Percentiles rank a stretch among this genome's conserved stretches.
These are phyloP conservation scores for Nematocida parisii DNA, from an alignment of 371 early-diverging fungal genomes.

Conservation along the genomic window DNA sequence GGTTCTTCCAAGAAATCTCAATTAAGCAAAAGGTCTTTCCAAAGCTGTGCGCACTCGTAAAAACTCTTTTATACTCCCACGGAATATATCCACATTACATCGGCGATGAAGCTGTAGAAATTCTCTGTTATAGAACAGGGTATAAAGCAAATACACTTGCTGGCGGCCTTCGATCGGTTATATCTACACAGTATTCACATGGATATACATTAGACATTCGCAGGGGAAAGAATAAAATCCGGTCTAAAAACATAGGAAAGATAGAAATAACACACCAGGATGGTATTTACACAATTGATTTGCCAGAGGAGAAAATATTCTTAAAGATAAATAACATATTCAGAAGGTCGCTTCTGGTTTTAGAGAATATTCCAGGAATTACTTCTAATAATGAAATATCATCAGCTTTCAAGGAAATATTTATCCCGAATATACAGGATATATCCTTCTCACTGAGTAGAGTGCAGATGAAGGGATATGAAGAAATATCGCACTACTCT, in stretches of 20 bases:
- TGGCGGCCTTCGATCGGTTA: constrained; percentile 29
- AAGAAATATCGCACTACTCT: constrained; percentile 44
- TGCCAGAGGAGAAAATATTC: constrained; percentile 35
- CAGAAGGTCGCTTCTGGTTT: not conserved
- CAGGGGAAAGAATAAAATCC: constrained; percentile 12
- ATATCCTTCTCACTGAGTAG: constrained; percentile 40
- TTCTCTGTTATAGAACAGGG: constrained; percentile 46
- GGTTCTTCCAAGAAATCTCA: constrained; percentile 39
- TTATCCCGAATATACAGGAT: constrained; percentile 11
- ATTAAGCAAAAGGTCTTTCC: constrained; percentile 13
- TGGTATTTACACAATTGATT: constrained; percentile 19
- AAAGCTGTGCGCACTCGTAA: constrained; percentile 36
- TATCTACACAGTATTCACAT: constrained; percentile 43
- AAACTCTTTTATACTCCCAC: constrained; percentile 38
- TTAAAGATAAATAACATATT: constrained; percentile 21
- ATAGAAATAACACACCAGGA: constrained; percentile 20
- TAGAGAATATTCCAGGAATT: constrained; percentile 21
- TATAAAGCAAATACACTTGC: constrained; percentile 16
- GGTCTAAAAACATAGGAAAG: constrained; percentile 24
- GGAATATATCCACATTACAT: constrained; percentile 52
- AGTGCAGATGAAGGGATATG: constrained; percentile 24
- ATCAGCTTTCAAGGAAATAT: constrained; percentile 19
- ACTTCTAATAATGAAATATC: not conserved
- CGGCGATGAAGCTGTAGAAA: constrained; percentile 30
- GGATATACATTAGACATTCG: constrained; percentile 48